These are phyloP conservation scores for Phytopythium boreale DNA, from an alignment of 352 stramenopile species.

Conservation along the genomic window DNA sequence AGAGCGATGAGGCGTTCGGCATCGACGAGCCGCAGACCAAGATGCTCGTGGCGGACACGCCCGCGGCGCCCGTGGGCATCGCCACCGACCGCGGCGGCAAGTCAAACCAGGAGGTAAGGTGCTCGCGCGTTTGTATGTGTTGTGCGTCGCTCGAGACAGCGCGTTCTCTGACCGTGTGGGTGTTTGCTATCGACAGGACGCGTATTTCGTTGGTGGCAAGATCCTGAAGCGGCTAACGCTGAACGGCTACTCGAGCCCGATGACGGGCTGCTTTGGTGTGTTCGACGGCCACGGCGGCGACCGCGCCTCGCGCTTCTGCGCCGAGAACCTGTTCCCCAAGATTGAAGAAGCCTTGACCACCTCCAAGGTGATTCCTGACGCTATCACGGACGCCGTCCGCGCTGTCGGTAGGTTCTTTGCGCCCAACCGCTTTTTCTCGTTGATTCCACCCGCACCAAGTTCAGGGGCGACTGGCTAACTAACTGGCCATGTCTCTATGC, in stretches of 20 bases:
- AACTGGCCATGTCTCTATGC: not conserved
- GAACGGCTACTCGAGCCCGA: constrained; percentile 65
- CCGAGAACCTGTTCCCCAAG: constrained; percentile 64
- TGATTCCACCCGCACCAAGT: not conserved
- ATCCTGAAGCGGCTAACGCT: constrained; percentile 58
- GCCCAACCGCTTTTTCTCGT: not conserved
- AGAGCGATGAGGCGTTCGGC: constrained; percentile 12
- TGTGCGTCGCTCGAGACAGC: too few relatives aligned
- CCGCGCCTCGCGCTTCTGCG: constrained; percentile 74
- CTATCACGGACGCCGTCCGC: constrained; percentile 58
- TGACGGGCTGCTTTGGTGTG: constrained; percentile 72
- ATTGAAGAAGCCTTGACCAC: constrained; percentile 46
- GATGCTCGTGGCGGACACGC: constrained; percentile 44
- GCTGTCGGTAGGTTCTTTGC: constrained; percentile 41
- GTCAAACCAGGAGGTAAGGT: constrained; percentile 61
- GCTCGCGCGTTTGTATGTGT: too few relatives aligned
- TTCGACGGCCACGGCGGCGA: constrained; percentile 84
- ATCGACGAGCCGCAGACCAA: constrained; percentile 20
- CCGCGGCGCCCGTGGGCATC: constrained; percentile 54
- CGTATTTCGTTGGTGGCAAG: constrained; percentile 78
- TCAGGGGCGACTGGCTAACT: not conserved
- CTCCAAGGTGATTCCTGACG: constrained; percentile 36
- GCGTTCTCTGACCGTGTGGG: too few relatives aligned
- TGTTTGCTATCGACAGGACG: constrained; percentile 38
- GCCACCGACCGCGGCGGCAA: constrained; percentile 72